Evolutionary conservation across 495 filamentous ascomycete species (phyloP), one percentile per base, ranked within the genome.

Genomic region (Aspergillus conjunctus): DNA sequence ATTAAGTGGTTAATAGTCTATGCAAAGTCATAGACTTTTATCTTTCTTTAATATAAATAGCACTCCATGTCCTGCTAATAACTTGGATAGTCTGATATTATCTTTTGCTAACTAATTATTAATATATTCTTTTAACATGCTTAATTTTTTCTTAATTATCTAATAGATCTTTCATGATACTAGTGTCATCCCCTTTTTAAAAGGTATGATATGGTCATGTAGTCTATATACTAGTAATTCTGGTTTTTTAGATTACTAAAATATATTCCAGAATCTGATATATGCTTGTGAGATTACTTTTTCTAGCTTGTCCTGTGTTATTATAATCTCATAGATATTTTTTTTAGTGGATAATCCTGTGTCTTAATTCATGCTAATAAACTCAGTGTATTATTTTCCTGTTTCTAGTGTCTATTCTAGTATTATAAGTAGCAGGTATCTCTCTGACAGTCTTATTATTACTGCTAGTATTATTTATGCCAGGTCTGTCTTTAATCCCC

Each of bases 211-310:
- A 39, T 39, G 9, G 9, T 39, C 7, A 39, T 39, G 9, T 11
- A 15, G 3, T 15, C 7, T 15, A 11, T 39, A 39, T 11, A 11
- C 15, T 11, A 15, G 34, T 39, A 39, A 39, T 15, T 39, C 34
- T 54, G 10, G 26, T 34, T 8, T 15, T 37, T 54, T 17, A n/a
- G 18, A 37, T 34, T 54, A 54, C 37, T 34, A 54, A 34, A 39
- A 17, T 34, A 54, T 14, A 34, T 39, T 39, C 15, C 15, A 39
- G 15, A 39, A 39, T 39, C 15, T 39, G 1, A 39, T 39, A 39
- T 39, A 39, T 15, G 3, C 2, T 15, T 39, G 7, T 11, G 7
- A 15, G 2, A 39, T 39, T 2, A 11, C 10, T 39, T 10, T 39
- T 15, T 39, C 7, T 7, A 39, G 3, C 2, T 10, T 10, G 34